Evolutionary conservation across 345 rosid species (phyloP), one percentile per base, ranked within the genome.

Genomic region (Psidium guajava): DNA sequence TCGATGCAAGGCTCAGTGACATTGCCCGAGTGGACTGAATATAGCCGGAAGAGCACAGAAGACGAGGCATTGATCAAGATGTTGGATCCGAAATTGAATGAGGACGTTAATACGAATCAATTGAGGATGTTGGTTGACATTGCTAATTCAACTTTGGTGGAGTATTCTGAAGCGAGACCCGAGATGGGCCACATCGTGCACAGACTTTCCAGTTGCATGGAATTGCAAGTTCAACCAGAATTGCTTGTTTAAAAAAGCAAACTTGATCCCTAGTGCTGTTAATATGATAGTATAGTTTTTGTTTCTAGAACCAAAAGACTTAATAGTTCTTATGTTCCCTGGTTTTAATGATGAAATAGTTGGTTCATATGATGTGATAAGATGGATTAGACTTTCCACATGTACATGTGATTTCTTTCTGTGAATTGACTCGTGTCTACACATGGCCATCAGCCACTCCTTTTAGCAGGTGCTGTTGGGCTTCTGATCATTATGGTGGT

Each of bases 81-180:
- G 82, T 84, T 90, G 89, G 93, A 90, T 84, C 92, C 92, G 11
- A 89, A 88, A 84, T 88, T 92, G 42, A 85, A 87, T 1, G 90
- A 90, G 6, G 73, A 83, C 57, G 92, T 84, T 15, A 82, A 88
- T 61, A 64, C 84, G 2, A 85, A 87, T 84, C 93, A 90, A 55
- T n/a, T 89, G n/a, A 81, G 74, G 64, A 89, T 84, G 55, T 49
- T 90, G 88, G 52, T 90, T 10, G 84, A 88, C 36, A 28, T 89
- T 25, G 92, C 90, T 5, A 87, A 91, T 49, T 82, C 83, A 12
- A 81, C 91, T 18, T 75, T 91, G 53, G 42, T 87, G 13, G 92
- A 90, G 32, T 82, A 88, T 83, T 61, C 82, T 5, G 88, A 91
- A 82, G 90, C 54, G 12, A 91, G 94, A 80, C 92, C 94, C 2